Conservation (phyloP, 164 flowering plant genomes). For the Malania oleifera region DNA sequence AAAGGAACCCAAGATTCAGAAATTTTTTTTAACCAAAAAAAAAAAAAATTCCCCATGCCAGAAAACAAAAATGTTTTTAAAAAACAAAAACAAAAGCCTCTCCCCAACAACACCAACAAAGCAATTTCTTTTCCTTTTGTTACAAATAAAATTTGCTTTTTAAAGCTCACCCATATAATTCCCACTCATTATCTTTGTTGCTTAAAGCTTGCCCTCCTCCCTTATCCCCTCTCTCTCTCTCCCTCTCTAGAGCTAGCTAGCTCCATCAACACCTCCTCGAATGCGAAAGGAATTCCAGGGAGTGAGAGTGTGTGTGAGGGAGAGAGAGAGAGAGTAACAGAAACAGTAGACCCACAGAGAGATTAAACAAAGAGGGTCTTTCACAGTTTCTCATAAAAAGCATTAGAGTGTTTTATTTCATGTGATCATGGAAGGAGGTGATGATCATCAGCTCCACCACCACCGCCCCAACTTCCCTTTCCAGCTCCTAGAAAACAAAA, state of each 20-base stretch:
- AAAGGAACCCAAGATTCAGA: slow-evolving; percentile 12
- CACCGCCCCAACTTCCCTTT: slow-evolving; percentile 58
- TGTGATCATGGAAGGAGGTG: slow-evolving; percentile 58
- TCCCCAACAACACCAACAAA: not conserved
- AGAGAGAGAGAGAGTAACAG: not conserved
- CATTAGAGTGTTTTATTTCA: slow-evolving; percentile 12
- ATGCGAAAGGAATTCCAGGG: slow-evolving; percentile 12
- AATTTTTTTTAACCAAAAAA: slow-evolving; percentile 1
- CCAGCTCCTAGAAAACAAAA: slow-evolving; percentile 56
- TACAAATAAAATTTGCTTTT: slow-evolving; percentile 26
- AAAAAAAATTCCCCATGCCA: not conserved
- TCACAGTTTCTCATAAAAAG: not conserved
- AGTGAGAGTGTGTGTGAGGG: not conserved
- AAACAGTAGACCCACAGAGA: slow-evolving; percentile 18
- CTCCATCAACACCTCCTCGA: slow-evolving; percentile 14
- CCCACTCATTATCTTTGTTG: slow-evolving; percentile 66
- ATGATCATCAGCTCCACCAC: slow-evolving; percentile 31
- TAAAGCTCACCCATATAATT: slow-evolving; percentile 58
- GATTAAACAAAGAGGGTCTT: slow-evolving; percentile 5
- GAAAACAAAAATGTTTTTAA: not conserved
- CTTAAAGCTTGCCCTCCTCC: slow-evolving; percentile 34
- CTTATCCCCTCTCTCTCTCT: slow-evolving; percentile 21
- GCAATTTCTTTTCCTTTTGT: not conserved
- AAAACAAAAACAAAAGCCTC: slow-evolving; percentile 9
- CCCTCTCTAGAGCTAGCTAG: not conserved